Conservation (phyloP, 805 yeast genomes). For the Wickerhamomyces chambardii region DNA sequence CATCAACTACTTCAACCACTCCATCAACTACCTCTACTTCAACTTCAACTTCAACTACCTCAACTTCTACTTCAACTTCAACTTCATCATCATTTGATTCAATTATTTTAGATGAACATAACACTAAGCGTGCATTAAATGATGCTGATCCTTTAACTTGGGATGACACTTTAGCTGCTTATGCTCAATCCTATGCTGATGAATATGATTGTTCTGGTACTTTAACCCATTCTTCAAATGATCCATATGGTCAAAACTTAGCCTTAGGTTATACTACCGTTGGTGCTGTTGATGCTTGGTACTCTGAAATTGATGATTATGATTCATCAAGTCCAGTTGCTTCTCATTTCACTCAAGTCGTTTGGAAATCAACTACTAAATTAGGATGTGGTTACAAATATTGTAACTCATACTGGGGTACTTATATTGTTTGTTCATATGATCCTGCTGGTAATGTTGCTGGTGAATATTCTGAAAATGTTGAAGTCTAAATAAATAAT, state of each 20-base stretch:
- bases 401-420: slow-evolving; percentile 47
- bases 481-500: slow-evolving; percentile 4
- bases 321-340: slow-evolving; percentile 44
- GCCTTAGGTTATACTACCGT: slow-evolving; percentile 59
- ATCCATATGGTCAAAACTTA: slow-evolving; percentile 74
- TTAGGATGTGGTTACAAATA: slow-evolving; percentile 70
- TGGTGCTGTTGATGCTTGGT: slow-evolving; percentile 68
- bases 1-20: slow-evolving; percentile 16
- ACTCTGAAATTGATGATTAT: slow-evolving; percentile 52
- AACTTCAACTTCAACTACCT: slow-evolving; percentile 8
- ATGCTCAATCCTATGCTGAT: slow-evolving; percentile 51
- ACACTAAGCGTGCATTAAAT: slow-evolving; percentile 48
- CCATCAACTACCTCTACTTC: slow-evolving; percentile 8
- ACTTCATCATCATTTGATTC: slow-evolving; percentile 16
- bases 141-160: slow-evolving; percentile 40
- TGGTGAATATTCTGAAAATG: slow-evolving; percentile 37
- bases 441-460: slow-evolving; percentile 63
- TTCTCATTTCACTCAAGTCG: slow-evolving; percentile 81
- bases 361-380: slow-evolving; percentile 62
- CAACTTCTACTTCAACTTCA: slow-evolving; percentile 14
- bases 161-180: slow-evolving; percentile 41
- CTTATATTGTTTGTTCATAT: slow-evolving; percentile 70
- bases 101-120: slow-evolving; percentile 51
- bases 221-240: slow-evolving; percentile 61
- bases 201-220: slow-evolving; percentile 44